phyloP scores from a whole-genome alignment of 371 early-diverging fungal genomes.

The Apophysomyces variabilis region DNA sequence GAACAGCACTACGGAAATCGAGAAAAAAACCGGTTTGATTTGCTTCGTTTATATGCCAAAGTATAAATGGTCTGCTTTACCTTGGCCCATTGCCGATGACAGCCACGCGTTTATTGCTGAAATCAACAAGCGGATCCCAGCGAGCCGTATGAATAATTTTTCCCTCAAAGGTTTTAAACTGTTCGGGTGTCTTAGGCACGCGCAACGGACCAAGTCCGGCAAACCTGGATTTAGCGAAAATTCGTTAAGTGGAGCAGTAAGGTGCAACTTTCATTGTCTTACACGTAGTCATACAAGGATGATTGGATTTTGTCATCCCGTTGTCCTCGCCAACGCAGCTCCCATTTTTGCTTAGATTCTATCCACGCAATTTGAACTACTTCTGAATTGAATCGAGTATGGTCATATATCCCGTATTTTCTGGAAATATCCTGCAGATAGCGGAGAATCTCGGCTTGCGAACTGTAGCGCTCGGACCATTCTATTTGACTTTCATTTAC shows the following conservation, averaged over 20 bases:
- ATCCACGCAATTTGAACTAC: slow-evolving; percentile 50
- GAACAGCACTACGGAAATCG: slow-evolving; percentile 17
- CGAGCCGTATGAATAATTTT: slow-evolving; percentile 52
- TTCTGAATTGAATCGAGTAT: slow-evolving; percentile 54
- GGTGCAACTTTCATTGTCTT: slow-evolving; percentile 7
- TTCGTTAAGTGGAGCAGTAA: no score
- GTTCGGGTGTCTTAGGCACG: slow-evolving; percentile 54
- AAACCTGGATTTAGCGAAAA: slow-evolving; percentile 26
- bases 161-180: slow-evolving; percentile 52
- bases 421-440: slow-evolving; percentile 55
- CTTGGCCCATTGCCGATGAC: slow-evolving; percentile 61
- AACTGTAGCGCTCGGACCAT: slow-evolving; percentile 51
- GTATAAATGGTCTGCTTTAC: slow-evolving; percentile 23
- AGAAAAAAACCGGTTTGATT: no score
- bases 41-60: no score
- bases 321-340: slow-evolving; percentile 29
- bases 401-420: slow-evolving; percentile 51
- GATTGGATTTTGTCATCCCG: slow-evolving; percentile 2
- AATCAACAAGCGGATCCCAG: slow-evolving; percentile 53
- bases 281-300: slow-evolving; percentile 36
- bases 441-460: slow-evolving; percentile 52
- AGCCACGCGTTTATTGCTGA: slow-evolving; percentile 55
- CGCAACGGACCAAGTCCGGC: slow-evolving; percentile 42
- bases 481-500: slow-evolving; percentile 27
- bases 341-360: slow-evolving; percentile 50